Evolutionary conservation across 805 yeast species (phyloP).

Genomic region (Cyberlindnera euphorbiae): DNA sequence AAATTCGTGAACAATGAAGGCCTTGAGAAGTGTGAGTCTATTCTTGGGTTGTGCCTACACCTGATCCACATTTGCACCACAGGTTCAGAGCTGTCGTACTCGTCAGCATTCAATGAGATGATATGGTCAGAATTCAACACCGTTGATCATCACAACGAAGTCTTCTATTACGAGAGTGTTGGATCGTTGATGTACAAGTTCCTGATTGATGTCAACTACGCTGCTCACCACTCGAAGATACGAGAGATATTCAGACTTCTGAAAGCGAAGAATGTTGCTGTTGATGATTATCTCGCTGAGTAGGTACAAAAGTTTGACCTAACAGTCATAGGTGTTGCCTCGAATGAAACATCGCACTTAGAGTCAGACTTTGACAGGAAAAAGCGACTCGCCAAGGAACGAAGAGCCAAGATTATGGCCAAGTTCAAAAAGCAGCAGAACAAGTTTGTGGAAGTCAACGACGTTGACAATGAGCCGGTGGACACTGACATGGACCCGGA

Average conservation of each 20-base stretch:
- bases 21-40: conserved; percentile 46
- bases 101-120: conserved; percentile 27
- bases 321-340: conserved; percentile 7
- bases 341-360: not conserved
- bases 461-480: conserved; percentile 25
- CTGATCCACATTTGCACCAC: conserved; percentile 57
- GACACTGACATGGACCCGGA: conserved; percentile 36
- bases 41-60: conserved; percentile 58
- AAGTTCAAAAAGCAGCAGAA: conserved; percentile 78
- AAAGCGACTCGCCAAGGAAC: conserved; percentile 62
- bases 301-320: conserved; percentile 34
- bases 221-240: conserved; percentile 47
- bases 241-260: conserved; percentile 44
- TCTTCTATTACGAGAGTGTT: conserved; percentile 34
- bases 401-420: conserved; percentile 68
- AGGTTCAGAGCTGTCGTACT: conserved; percentile 29
- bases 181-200: conserved; percentile 36
- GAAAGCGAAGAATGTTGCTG: conserved; percentile 25
- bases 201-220: conserved; percentile 37
- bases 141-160: conserved; percentile 32
- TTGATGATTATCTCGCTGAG: conserved; percentile 29
- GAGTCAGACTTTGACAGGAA: conserved; percentile 47
- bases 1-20: conserved; percentile 30
- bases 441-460: conserved; percentile 58
- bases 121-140: conserved; percentile 32